Evolutionary conservation across 2,329 filamentous ascomycete species (phyloP).

Genomic region (Monilinia aucupariae): DNA sequence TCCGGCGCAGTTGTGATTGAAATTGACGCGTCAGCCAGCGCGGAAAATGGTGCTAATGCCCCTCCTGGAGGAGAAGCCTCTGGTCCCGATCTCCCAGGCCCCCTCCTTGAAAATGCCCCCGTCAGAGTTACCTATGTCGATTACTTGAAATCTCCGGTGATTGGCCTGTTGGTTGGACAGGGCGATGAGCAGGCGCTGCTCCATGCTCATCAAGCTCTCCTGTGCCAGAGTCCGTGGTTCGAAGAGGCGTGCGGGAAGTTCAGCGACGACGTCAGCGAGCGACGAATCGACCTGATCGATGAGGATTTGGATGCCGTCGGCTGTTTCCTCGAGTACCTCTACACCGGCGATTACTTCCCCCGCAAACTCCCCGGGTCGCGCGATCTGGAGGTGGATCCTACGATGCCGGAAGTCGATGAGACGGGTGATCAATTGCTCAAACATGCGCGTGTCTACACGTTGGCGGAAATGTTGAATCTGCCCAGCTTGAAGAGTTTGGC

Average conservation of each 20-base stretch:
- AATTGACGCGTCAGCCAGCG: conserved; percentile 21
- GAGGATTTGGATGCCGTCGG: conserved; percentile 70
- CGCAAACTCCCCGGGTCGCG: conserved; percentile 57
- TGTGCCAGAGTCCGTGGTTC: conserved; percentile 72
- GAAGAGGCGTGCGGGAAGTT: conserved; percentile 57
- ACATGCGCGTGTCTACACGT: conserved; percentile 83
- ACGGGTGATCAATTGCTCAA: conserved; percentile 79
- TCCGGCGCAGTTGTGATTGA: conserved; percentile 28
- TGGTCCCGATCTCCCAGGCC: conserved; percentile 21
- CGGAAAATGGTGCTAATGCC: not conserved
- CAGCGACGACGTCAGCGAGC: conserved; percentile 55
- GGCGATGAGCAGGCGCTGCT: conserved; percentile 58
- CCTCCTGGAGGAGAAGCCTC: conserved; percentile 4
- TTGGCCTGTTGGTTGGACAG: conserved; percentile 60
- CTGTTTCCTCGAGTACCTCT: conserved; percentile 77
- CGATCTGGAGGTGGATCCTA: conserved; percentile 63
- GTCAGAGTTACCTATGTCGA: conserved; percentile 42
- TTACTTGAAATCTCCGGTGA: conserved; percentile 64
- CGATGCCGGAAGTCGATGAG: conserved; percentile 62
- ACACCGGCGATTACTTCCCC: conserved; percentile 84
- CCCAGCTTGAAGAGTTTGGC: conserved; percentile 67
- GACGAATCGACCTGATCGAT: conserved; percentile 60
- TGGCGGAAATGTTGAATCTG: conserved; percentile 73
- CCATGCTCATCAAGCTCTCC: conserved; percentile 72
- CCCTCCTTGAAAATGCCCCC: conserved; percentile 22